Evolutionary conservation across 768 basidiomycete species (phyloP).

Genomic region (Cyclocybe aegerita): DNA sequence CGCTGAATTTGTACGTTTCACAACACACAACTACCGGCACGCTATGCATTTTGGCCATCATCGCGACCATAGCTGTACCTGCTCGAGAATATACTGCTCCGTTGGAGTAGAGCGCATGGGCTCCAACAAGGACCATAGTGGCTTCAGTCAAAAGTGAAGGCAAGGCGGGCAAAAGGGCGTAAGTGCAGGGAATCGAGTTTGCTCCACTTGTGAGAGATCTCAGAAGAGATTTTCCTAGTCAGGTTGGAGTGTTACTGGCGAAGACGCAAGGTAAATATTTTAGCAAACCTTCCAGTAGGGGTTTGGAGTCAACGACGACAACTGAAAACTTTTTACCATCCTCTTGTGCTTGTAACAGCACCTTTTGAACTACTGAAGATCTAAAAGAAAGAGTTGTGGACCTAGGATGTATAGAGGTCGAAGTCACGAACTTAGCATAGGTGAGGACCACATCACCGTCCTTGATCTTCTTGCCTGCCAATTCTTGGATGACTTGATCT

Average conservation of each 20-base stretch:
- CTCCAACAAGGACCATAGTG: conserved; percentile 85
- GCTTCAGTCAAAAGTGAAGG: conserved; percentile 79
- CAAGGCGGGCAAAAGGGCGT: conserved; percentile 86
- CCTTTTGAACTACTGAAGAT: conserved; percentile 93
- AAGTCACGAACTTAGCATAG: conserved; percentile 71
- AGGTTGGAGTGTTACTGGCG: neutral
- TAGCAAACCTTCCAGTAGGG: conserved; percentile 79
- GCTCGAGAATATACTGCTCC: conserved; percentile 93
- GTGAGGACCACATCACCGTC: conserved; percentile 92
- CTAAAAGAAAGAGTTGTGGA: conserved; percentile 35
- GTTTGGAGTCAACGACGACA: conserved; percentile 92
- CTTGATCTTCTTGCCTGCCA: conserved; percentile 90
- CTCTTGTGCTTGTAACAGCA: conserved; percentile 73
- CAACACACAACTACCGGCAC: conserved; percentile 97
- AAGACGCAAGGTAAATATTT: neutral
- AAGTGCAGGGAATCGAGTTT: conserved; percentile 78
- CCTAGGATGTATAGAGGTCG: neutral
- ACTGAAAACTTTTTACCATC: conserved; percentile 83
- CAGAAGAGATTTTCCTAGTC: conserved; percentile 75
- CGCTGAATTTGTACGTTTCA: conserved; percentile 98
- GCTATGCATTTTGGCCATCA: conserved; percentile 88
- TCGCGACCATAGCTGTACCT: conserved; percentile 93
- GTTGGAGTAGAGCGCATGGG: conserved; percentile 92
- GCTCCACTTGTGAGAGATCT: conserved; percentile 61
- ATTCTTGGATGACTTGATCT: conserved; percentile 88